Base-by-base conservation (phyloP, 495 filamentous ascomycete species). In the Neurospora sp. region DNA sequence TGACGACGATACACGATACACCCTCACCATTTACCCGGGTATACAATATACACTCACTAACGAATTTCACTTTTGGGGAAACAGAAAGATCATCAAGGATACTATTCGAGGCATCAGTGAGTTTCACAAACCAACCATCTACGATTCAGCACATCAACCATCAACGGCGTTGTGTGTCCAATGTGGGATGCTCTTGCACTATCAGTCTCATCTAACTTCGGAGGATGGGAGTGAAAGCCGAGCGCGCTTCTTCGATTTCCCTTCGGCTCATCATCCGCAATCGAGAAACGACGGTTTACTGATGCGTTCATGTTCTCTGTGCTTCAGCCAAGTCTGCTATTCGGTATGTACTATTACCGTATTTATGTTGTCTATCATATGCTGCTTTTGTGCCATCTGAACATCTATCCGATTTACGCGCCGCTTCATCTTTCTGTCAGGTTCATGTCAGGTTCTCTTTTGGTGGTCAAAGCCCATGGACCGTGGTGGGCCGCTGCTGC, bases 31-130 rank as follows among this genome's bases (percentile, higher is more conserved):
- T 31, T 4, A 16, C 7, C 22, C 27, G 14, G 16, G 22, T 12
- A 31, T 31, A 31, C 22, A 61, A 31, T 27, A 8, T 61, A 3
- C 22, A 61, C 12, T 61, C 14, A 31, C 53, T 61, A 61, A 59
- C 48, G 4, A 2, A 61, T 8, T 31, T 59, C 48, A 27, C 12
- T 8, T 59, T 31, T 61, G 53, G 22, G 22, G 6, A 31, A 14
- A 75, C 73, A 89, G 91, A 0, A 91, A 90, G 72, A 80, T 90
- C 0, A 74, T 87, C 0, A 86, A 83, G n/a, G 91, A 93, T 70
- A 87, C 84, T 0, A 87, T 93, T 17, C 73, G 79, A 1, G 91
- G 89, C 0, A 86, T 93, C 41, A 92, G 90, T 92, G 82, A 81
- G 90, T 84, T 71, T 39, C 14, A 35, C 53, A 61, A 27, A 7